phyloP scores from a whole-genome alignment of 768 basidiomycete genomes.

The Fomitopsis serialis region DNA sequence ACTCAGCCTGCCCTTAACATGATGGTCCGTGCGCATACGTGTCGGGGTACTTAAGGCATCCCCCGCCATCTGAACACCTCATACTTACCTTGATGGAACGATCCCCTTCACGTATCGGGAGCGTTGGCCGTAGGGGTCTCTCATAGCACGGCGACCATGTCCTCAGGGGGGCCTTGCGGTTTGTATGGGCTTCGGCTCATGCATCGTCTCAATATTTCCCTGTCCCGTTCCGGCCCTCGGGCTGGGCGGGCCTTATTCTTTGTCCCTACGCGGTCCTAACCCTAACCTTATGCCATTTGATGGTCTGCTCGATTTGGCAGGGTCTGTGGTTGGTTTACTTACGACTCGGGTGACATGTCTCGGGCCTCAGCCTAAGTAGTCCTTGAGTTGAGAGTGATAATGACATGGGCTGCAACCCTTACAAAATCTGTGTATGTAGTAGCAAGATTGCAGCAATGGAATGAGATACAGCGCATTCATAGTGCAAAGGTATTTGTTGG shows the following conservation, averaged over 20 bases:
- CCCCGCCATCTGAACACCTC: slow-evolving; percentile 12
- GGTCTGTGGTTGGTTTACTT: too few relatives aligned
- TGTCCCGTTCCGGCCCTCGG: slow-evolving; percentile 46
- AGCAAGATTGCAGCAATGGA: too few relatives aligned
- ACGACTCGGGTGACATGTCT: too few relatives aligned
- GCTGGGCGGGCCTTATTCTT: slow-evolving; percentile 41
- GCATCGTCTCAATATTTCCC: slow-evolving; percentile 44
- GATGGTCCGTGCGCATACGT: slow-evolving; percentile 23
- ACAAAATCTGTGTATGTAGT: too few relatives aligned
- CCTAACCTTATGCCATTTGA: slow-evolving; percentile 20
- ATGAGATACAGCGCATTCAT: too few relatives aligned
- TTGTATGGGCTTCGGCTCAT: slow-evolving; percentile 45
- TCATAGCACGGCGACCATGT: slow-evolving; percentile 55
- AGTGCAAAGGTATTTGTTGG: too few relatives aligned
- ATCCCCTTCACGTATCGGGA: slow-evolving; percentile 33
- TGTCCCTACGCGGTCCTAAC: slow-evolving; percentile 18
- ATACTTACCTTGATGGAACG: slow-evolving; percentile 33
- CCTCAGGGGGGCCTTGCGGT: slow-evolving; percentile 39
- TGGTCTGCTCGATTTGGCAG: background rate
- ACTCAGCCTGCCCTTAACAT: slow-evolving; percentile 19
- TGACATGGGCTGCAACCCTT: too few relatives aligned
- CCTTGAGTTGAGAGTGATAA: too few relatives aligned
- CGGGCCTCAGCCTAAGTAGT: too few relatives aligned
- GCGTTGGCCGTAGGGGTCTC: slow-evolving; percentile 30
- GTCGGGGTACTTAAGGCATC: slow-evolving; percentile 14